phyloP scores from a whole-genome alignment of 768 basidiomycete genomes.

The Fomitopsis pulvina region DNA sequence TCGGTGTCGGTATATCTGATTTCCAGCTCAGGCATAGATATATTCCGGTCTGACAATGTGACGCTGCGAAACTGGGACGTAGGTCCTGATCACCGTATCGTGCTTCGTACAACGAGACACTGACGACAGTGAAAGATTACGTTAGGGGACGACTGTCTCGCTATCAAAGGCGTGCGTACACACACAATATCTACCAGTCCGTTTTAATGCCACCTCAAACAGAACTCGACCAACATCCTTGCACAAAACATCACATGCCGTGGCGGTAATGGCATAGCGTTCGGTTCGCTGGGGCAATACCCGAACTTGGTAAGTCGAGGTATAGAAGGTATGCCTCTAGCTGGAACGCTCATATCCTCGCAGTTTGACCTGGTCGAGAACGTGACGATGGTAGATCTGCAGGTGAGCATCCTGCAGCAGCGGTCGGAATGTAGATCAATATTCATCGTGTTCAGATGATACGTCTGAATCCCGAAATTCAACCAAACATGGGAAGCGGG shows the following conservation, averaged over 20 bases:
- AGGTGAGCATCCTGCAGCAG: slow-evolving; percentile 22
- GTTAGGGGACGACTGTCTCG: slow-evolving; percentile 56
- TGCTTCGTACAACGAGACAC: not conserved
- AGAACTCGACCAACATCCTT: slow-evolving; percentile 52
- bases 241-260: slow-evolving; percentile 44
- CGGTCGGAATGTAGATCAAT: not conserved
- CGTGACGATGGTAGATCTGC: slow-evolving; percentile 41
- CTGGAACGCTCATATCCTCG: not conserved
- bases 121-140: slow-evolving; percentile 28
- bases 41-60: slow-evolving; percentile 43
- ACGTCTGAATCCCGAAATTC: slow-evolving; percentile 39
- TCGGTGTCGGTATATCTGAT: not conserved
- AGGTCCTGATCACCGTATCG: not conserved
- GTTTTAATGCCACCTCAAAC: not conserved
- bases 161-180: slow-evolving; percentile 40
- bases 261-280: slow-evolving; percentile 58
- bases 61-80: slow-evolving; percentile 50
- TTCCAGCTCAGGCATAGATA: slow-evolving; percentile 40
- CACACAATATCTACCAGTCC: not conserved
- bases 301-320: slow-evolving; percentile 33
- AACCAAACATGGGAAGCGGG: slow-evolving; percentile 53
- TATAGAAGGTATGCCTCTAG: not conserved
- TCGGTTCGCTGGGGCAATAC: slow-evolving; percentile 56
- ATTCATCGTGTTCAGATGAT: slow-evolving; percentile 29
- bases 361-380: slow-evolving; percentile 24